A percentile compares a stretch with the other conserved stretches of the same genome.
These are phyloP conservation scores for Calonectria hawksworthii DNA, from an alignment of 2,329 filamentous ascomycete species.

Conservation along the genomic window DNA sequence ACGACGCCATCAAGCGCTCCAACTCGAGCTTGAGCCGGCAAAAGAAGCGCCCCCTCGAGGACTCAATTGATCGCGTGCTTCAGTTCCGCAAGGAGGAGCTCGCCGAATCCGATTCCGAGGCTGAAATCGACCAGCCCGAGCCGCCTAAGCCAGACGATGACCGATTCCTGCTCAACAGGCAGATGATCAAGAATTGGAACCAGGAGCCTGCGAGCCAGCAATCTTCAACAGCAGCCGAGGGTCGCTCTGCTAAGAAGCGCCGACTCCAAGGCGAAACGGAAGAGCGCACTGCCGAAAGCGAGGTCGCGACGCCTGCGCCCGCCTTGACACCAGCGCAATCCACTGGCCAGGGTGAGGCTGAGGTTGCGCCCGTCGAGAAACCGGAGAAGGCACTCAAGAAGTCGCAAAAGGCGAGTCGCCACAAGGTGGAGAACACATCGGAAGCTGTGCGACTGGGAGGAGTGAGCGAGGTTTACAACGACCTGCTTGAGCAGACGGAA, in stretches of 20 bases:
- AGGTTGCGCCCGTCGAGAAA: constrained; percentile 38
- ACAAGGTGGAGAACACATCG: constrained; percentile 47
- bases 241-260: constrained; percentile 50
- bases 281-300: constrained; percentile 34
- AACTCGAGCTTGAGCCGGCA: constrained; percentile 89
- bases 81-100: constrained; percentile 77
- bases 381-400: constrained; percentile 51
- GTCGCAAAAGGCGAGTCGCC: constrained; percentile 46
- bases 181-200: constrained; percentile 59
- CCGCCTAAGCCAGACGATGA: constrained; percentile 49
- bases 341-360: constrained; percentile 29
- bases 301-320: constrained; percentile 31
- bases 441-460: constrained; percentile 47
- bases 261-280: constrained; percentile 47
- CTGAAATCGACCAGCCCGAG: constrained; percentile 60
- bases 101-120: constrained; percentile 67
- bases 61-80: constrained; percentile 87
- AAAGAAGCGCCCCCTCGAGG: constrained; percentile 85
- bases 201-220: constrained; percentile 32
- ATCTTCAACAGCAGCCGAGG: constrained; percentile 33
- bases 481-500: constrained; percentile 35
- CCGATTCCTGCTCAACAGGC: constrained; percentile 57
- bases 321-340: constrained; percentile 31
- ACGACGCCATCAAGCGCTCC: constrained; percentile 84
- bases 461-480: constrained; percentile 42